Evolutionary conservation across 108 stramenopile species (phyloP), one percentile per base, ranked within the genome.

Genomic region (Schizochytrium sp.): DNA sequence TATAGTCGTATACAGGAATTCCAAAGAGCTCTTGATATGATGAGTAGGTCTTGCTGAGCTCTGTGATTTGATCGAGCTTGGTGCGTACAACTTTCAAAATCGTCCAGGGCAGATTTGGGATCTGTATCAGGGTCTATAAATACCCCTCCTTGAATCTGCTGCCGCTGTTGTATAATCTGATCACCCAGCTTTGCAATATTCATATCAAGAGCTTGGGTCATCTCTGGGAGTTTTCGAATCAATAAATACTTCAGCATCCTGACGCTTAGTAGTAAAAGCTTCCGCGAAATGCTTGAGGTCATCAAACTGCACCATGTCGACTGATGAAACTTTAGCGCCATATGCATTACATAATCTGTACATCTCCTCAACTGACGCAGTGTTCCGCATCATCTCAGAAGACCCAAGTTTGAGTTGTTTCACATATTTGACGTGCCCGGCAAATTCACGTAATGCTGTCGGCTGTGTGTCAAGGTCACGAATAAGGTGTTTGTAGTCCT

Each of bases 271-370:
- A 28, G 72, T 58, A 58, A 93, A 94, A 12, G 89, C 83, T 28
- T 88, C 89, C 60, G 90, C 46, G 4, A 55, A 17, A 41, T 56
- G 90, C 13, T 91, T 91, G 57, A 93, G 87, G 57, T 93, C 91
- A 50, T 93, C 92, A 41, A 91, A 89, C 47, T 89, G 89, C n/a
- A 93, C 92, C 89, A 92, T 83, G 89, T 94, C 93, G 40, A 92
- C 91, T 4, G 91, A 58, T 0, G 92, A 90, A 0, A 92, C 55
- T 44, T 59, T 89, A 3, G 91, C 92, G 57, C 90, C 90, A 72
- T 93, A 92, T 46, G 56, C 87, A 3, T 50, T 50, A 46, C 92
- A 90, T 2, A 93, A 50, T 4, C 88, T 49, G 88, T 92, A 93
- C 92, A 93, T 91, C 88, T 92, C 92, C 55, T 94, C 94, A 49